Conservation (phyloP, 2,329 filamentous ascomycete species). For the Ceratocystis huliohia region DNA sequence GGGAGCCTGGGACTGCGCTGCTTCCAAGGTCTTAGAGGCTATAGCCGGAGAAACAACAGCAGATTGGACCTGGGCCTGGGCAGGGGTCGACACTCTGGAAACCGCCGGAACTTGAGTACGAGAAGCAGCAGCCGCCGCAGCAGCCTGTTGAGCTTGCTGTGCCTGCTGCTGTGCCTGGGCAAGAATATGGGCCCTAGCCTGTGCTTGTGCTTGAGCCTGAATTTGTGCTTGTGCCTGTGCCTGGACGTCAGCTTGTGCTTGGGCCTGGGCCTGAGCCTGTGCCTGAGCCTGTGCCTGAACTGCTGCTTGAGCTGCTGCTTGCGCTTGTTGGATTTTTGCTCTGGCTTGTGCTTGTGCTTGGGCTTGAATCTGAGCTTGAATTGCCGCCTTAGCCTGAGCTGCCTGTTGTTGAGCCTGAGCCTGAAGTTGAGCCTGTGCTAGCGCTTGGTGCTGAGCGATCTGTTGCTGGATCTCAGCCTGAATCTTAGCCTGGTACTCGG, state of each 20-base stretch:
- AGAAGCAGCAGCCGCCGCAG: constrained; percentile 20
- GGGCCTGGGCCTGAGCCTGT: constrained; percentile 21
- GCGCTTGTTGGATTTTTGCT: constrained; percentile 10
- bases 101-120: constrained; percentile 5
- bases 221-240: constrained; percentile 11
- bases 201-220: constrained; percentile 22
- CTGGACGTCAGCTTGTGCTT: constrained; percentile 8
- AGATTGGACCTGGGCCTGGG: background rate
- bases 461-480: constrained; percentile 17
- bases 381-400: constrained; percentile 24
- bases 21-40: background rate
- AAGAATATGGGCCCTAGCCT: constrained; percentile 17
- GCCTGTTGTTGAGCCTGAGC: constrained; percentile 16
- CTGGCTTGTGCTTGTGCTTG: constrained; percentile 22
- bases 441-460: constrained; percentile 16
- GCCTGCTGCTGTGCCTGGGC: constrained; percentile 19
- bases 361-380: constrained; percentile 21
- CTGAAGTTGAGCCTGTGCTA: constrained; percentile 19
- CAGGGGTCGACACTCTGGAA: background rate
- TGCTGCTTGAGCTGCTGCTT: constrained; percentile 23
- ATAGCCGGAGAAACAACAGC: background rate
- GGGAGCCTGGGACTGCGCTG: background rate
- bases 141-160: constrained; percentile 23
- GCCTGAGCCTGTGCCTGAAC: constrained; percentile 21
- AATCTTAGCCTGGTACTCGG: constrained; percentile 16